These are phyloP conservation scores for Lanmaoa rubissima DNA, from an alignment of 768 basidiomycete species.

Conservation along the genomic window DNA sequence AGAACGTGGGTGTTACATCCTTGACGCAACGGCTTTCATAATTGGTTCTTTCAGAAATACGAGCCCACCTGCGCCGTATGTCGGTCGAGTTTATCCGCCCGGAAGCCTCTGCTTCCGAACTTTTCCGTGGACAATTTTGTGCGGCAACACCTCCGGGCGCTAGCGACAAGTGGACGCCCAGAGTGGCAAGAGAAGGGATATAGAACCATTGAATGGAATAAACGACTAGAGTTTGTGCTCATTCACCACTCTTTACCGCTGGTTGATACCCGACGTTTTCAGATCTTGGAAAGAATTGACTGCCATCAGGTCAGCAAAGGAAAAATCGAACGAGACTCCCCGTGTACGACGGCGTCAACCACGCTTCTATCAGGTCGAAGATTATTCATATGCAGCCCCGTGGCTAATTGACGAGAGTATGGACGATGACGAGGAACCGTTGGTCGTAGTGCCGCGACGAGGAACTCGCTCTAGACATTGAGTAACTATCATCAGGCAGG, in stretches of 20 bases:
- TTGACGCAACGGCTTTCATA: background rate
- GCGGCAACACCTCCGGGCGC: slow-evolving; percentile 52
- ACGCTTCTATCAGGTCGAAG: slow-evolving; percentile 13
- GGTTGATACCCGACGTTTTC: background rate
- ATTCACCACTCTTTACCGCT: background rate
- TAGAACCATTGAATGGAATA: slow-evolving; percentile 49
- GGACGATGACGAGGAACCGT: slow-evolving; percentile 1
- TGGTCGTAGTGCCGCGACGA: slow-evolving; percentile 11
- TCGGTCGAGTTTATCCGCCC: slow-evolving; percentile 43
- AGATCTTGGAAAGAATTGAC: slow-evolving; percentile 32
- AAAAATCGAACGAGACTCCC: slow-evolving; percentile 15
- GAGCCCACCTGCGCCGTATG: slow-evolving; percentile 59
- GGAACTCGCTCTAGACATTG: slow-evolving; percentile 18
- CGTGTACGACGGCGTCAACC: slow-evolving; percentile 12
- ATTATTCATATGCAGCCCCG: slow-evolving; percentile 2
- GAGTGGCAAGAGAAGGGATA: slow-evolving; percentile 55
- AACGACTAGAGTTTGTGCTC: slow-evolving; percentile 51
- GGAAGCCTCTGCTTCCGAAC: slow-evolving; percentile 59
- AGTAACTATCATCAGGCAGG: background rate
- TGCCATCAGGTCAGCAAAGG: slow-evolving; percentile 13
- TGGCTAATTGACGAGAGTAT: slow-evolving; percentile 6
- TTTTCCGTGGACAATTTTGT: slow-evolving; percentile 59
- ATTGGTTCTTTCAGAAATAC: slow-evolving; percentile 30
- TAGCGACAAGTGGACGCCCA: slow-evolving; percentile 43
- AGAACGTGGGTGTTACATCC: slow-evolving; percentile 41